phyloP scores from a whole-genome alignment of 1,284 basidiomycete genomes.

The Leccinum subfulvum region DNA sequence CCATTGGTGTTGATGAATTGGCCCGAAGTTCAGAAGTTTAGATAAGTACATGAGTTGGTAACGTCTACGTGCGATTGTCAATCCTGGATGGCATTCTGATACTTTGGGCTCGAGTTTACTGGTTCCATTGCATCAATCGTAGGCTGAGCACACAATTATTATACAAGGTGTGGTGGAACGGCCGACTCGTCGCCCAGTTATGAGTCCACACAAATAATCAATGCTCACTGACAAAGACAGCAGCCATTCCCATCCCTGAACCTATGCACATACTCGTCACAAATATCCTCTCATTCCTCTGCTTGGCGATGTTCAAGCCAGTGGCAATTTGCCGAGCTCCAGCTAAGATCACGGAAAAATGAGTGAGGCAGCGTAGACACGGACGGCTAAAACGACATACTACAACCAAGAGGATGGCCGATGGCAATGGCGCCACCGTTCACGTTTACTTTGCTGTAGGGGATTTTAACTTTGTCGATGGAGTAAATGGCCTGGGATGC shows the following conservation, averaged over 20 bases:
- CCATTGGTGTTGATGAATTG: not conserved
- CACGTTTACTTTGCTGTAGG: conserved; percentile 80
- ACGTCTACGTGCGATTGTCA: not conserved
- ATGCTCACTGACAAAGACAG: conserved; percentile 83
- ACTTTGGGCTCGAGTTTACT: not conserved
- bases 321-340: conserved; percentile 90
- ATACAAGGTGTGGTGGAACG: not conserved
- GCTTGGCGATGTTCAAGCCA: conserved; percentile 79
- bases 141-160: not conserved
- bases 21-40: not conserved
- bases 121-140: not conserved
- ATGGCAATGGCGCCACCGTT: conserved; percentile 90
- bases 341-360: conserved; percentile 42
- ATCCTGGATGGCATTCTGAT: not conserved
- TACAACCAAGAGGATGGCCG: conserved; percentile 81
- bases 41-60: not conserved
- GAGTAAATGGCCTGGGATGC: conserved; percentile 85
- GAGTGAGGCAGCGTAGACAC: conserved; percentile 6
- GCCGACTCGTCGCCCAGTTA: not conserved
- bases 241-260: conserved; percentile 85
- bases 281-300: conserved; percentile 73
- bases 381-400: conserved; percentile 44
- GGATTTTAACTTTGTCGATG: conserved; percentile 74
- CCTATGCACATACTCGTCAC: conserved; percentile 97
- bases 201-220: conserved; percentile 30